Base-by-base conservation (phyloP, 148 eudicot species). In the Amaranthus cruentus region DNA sequence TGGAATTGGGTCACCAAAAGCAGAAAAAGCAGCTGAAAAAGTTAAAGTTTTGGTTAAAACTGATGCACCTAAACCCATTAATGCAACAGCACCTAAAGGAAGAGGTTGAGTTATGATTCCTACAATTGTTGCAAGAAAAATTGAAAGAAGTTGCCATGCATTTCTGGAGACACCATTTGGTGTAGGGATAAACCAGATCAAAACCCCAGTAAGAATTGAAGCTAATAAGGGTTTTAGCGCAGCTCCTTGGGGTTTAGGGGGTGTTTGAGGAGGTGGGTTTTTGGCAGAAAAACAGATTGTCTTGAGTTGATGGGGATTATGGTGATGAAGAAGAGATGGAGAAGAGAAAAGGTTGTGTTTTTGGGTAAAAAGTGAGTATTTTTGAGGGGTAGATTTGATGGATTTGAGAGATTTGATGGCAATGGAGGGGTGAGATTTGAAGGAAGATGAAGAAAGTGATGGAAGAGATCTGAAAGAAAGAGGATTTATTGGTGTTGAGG, bases 1-100 rank as follows among this genome's bases (percentile, higher is more conserved):
- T 0, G 97, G 97, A 38, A 94, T 91, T 0, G 96, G 97, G 69
- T 90, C 97, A 3, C 96, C 93, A 57, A 92, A 91, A 4, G 99
- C 99, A 18, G 97, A 95, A 76, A 95, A 92, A 0, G 99, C 97
- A 13, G 91, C 97, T 13, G 97, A 84, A 62, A 95, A 95, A 0
- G 99, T 79, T 0, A 95, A 84, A 9, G 99, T 90, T 74, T 95
- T 90, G 4, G 99, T 95, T 8, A 90, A 12, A 13, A 95, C 96
- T 18, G 94, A 79, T 2, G 97, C 91, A 6, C 96, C 97, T 9
- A 95, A 83, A 0, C 96, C 96, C 83, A 90, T 77, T 0, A 95
- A 73, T 0, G 97, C 99, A 5, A 91, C 97, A 14, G 99, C 99
- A 0, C 99, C 99, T 7, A 95, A 77, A 0, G 99, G 99, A 42